A percentile compares a stretch with the other conserved stretches of the same genome.
Conservation (phyloP, 371 early-diverging fungal species). For the Choanephora cucurbitarum region DNA sequence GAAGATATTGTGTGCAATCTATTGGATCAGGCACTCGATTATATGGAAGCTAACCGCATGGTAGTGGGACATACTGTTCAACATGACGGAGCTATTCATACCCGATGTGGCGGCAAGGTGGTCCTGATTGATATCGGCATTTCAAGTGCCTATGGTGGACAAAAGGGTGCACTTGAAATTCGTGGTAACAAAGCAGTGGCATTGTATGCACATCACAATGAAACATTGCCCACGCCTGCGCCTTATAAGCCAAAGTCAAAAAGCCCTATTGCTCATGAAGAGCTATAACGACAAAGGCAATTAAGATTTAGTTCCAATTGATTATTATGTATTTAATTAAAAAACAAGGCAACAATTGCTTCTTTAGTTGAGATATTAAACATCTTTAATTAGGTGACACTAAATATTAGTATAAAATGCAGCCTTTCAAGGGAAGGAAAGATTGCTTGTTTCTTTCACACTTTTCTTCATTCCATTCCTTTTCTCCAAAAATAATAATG, state of each 20-base stretch:
- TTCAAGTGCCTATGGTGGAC: conserved; percentile 64
- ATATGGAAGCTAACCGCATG: conserved; percentile 69
- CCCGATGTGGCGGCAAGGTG: conserved; percentile 66
- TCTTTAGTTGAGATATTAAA: not conserved
- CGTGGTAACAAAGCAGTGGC: conserved; percentile 34
- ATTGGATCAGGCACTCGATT: conserved; percentile 52
- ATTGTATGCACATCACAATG: conserved; percentile 25
- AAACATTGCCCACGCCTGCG: conserved; percentile 16
- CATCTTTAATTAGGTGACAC: not conserved
- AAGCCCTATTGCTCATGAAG: not conserved
- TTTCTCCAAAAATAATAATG: not conserved
- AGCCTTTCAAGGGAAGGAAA: not conserved
- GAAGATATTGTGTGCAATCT: conserved; percentile 52
- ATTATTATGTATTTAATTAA: not conserved
- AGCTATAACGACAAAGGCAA: conserved; percentile 2
- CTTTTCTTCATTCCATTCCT: not conserved
- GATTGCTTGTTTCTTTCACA: not conserved
- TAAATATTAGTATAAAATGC: not conserved
- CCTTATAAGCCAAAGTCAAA: conserved; percentile 3
- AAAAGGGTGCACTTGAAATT: conserved; percentile 65
- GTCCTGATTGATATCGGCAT: conserved; percentile 79
- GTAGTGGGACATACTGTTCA: conserved; percentile 81
- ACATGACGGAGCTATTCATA: conserved; percentile 58
- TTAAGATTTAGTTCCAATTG: too few species aligned
- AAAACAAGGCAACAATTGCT: not conserved